Evolutionary conservation across 345 rosid species (phyloP).

Genomic region (Melaleuca quinquenervia): DNA sequence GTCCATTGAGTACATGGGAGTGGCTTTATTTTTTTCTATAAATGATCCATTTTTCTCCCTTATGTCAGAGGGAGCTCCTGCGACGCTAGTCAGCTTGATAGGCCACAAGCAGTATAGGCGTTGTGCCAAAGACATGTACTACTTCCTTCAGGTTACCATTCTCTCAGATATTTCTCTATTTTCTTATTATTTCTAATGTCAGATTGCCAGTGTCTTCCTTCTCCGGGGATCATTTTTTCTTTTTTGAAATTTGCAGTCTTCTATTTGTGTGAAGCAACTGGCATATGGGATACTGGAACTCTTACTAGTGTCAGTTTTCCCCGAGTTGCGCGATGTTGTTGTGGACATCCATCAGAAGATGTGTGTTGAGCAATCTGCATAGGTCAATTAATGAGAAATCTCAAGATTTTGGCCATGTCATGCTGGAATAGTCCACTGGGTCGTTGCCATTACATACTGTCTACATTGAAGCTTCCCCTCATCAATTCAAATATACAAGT

Average conservation of each 20-base stretch:
- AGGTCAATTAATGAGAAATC: background rate
- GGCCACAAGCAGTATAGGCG: slow-evolving; percentile 88
- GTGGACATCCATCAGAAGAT: slow-evolving; percentile 47
- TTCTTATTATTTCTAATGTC: background rate
- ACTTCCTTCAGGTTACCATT: slow-evolving; percentile 75
- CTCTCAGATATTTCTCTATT: background rate
- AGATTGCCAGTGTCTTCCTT: background rate
- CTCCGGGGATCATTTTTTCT: background rate
- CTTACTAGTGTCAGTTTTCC: slow-evolving; percentile 65
- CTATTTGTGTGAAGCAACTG: slow-evolving; percentile 84
- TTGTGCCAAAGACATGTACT: slow-evolving; percentile 86
- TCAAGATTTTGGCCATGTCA: background rate
- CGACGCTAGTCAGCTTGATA: slow-evolving; percentile 81
- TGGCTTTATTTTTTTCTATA: background rate
- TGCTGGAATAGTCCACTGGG: background rate
- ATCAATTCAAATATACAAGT: background rate
- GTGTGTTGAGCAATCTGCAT: background rate
- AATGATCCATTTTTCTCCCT: background rate
- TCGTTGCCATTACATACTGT: background rate
- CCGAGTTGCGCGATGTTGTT: slow-evolving; percentile 71
- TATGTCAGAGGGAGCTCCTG: slow-evolving; percentile 81
- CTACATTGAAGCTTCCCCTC: background rate
- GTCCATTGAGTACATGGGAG: background rate
- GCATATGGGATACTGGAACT: slow-evolving; percentile 66
- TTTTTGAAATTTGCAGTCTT: slow-evolving; percentile 41